Evolutionary conservation across 148 eudicot species (phyloP), one percentile per base, ranked within the genome.

Genomic region (Persicaria tinctoria): DNA sequence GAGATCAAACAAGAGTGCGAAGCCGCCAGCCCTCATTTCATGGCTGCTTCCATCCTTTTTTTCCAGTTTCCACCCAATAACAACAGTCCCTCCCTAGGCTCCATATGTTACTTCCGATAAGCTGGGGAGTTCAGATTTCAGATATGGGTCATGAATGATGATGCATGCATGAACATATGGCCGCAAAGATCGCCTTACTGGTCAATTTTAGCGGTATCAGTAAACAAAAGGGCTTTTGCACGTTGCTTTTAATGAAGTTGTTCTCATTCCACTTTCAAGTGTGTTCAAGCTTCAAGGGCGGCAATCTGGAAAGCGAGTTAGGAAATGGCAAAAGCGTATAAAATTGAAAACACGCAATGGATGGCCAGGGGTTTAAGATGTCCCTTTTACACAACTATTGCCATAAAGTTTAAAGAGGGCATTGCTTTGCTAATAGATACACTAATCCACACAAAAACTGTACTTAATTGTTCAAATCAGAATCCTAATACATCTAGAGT

Each of bases 261-360:
- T 12, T 17, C 13, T 51, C 64, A 6, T 27, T 60, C 68, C 68
- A 60, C 68, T 66, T 66, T 8, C 44, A 41, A 66, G 18, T 66
- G 4, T 41, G 17, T 47, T 8, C 53, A 50, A 50, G 9, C 53
- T 12, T 13, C 47, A 38, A 41, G 70, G 47, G 11, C 41, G 68
- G 70, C 70, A 66, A 18, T 47, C 70, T 44, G 47, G 68, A 60
- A 27, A 60, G 20, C 14, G 68, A 27, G 4, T 27, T 60, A 9
- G 38, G 48, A 66, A 66, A 66, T 66, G 70, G 38, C 70, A 66
- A 66, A 41, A 12, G 70, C 70, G 46, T 66, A 44, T 38, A 44
- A 41, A 38, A 66, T 14, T 66, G 70, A 66, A 66, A 66, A n/a
- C 44, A 38, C 70, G 44, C 44, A 38, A 14, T 66, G 70, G 18